These are phyloP conservation scores for Carallia brachiata DNA, from an alignment of 345 rosid genomes.

Conservation along the genomic window DNA sequence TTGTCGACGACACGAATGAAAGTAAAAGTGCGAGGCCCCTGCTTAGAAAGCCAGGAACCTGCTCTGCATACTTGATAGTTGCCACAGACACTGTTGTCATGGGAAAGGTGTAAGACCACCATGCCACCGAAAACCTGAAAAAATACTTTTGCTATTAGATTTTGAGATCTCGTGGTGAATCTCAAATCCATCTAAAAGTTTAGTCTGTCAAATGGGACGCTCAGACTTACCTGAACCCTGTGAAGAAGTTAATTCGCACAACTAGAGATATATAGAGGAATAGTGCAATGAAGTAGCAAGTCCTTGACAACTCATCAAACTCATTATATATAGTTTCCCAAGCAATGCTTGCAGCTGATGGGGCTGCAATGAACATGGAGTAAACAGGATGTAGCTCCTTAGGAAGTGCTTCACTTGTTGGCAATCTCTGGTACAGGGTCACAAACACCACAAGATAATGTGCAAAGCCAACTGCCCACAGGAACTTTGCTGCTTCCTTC, in stretches of 20 bases:
- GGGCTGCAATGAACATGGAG: slow-evolving; percentile 98
- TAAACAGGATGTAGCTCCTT: slow-evolving; percentile 94
- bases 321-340: slow-evolving; percentile 83
- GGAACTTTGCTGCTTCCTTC: slow-evolving; percentile 78
- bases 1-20: slow-evolving; percentile 74
- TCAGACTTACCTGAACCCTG: slow-evolving; percentile 68
- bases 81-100: slow-evolving; percentile 95
- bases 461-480: slow-evolving; percentile 93
- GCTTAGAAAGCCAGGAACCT: slow-evolving; percentile 59
- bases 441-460: slow-evolving; percentile 90
- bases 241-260: slow-evolving; percentile 86
- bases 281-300: slow-evolving; percentile 82
- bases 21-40: slow-evolving; percentile 67
- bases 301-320: slow-evolving; percentile 75
- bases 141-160: too few relatives aligned
- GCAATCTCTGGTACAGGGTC: slow-evolving; percentile 83
- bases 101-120: slow-evolving; percentile 96
- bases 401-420: slow-evolving; percentile 88
- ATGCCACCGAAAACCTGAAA: slow-evolving; percentile 80
- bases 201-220: too few relatives aligned
- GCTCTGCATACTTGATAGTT: slow-evolving; percentile 80
- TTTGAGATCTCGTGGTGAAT: too few relatives aligned
- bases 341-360: slow-evolving; percentile 90
- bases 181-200: too few relatives aligned
- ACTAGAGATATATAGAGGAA: slow-evolving; percentile 76